Evolutionary conservation across 805 yeast genomes (phyloP), one percentile per base, ranked within the genome.

Genomic region (Scheffersomyces lignosus): DNA sequence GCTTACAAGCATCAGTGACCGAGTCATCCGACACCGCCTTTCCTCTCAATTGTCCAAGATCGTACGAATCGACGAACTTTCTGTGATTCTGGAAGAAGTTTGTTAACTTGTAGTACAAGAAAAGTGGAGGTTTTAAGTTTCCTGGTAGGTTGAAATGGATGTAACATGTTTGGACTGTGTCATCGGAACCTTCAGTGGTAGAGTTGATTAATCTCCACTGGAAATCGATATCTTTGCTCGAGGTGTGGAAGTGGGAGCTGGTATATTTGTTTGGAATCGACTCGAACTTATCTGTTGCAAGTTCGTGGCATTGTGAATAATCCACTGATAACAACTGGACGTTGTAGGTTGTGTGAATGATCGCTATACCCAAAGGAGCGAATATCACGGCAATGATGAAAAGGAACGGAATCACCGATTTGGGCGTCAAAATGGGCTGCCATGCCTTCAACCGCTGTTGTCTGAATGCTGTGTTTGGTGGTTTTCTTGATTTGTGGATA

Each of bases 31-130:
- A 37, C 5, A 83, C 80, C 3, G 91, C 87, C 18, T 76, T 60
- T 2, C 99, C 99, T 42, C 79, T 78, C 33, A 93, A 57, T 62
- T 93, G 99, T 27, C 74, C 71, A 60, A 83, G 77, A 58, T 89
- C 95, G 60, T 75, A 86, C 7, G 95, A 84, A 43, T 80, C 81
- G 23, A 91, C 98, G 56, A 88, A 93, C 44, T 93, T 87, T 43
- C 99, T 78, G 65, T 93, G 99, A 60, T 93, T 93, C 60, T 93
- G 98, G 60, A 74, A 89, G 61, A 91, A 93, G 58, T 88, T 88
- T 24, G 96, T 89, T 52, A 93, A 69, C 48, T 81, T 80, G 66
- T 93, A 93, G 64, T 87, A 93, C 45, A 88, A 54, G 57, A 73
- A 89, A 6, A 89, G 56, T 3, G 95, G 87, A 2, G 82, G 77